Conservation (phyloP, 805 yeast genomes). For the Myxozyma mucilagina region DNA sequence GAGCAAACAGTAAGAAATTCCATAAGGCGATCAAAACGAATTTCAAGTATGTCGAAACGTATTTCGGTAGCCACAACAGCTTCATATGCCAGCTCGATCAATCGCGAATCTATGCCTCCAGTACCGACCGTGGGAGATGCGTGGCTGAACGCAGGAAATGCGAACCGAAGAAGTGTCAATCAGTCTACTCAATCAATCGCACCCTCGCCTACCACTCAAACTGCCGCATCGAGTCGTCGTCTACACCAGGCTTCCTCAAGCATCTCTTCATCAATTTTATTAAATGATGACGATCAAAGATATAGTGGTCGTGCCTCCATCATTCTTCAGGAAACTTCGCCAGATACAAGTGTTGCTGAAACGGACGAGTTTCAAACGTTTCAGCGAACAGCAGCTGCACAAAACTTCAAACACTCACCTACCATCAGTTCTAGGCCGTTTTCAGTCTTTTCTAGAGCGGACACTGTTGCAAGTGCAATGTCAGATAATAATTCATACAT, state of each 20-base stretch:
- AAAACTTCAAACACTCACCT: conserved; percentile 3
- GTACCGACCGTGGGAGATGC: conserved; percentile 51
- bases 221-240: neutral
- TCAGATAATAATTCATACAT: conserved; percentile 31
- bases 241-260: conserved; percentile 1
- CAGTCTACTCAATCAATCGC: neutral
- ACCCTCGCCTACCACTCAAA: neutral
- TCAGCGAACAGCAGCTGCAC: conserved; percentile 2
- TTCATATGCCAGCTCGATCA: conserved; percentile 30
- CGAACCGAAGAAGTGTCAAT: neutral
- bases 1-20: conserved; percentile 82
- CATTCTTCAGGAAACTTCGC: neutral
- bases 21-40: conserved; percentile 70
- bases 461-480: conserved; percentile 14
- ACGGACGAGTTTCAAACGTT: conserved; percentile 1
- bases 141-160: conserved; percentile 41
- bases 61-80: conserved; percentile 39
- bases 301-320: neutral
- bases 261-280: conserved; percentile 1
- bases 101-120: conserved; percentile 27
- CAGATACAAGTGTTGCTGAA: conserved; percentile 2
- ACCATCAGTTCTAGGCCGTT: conserved; percentile 7
- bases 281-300: conserved; percentile 1
- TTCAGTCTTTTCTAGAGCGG: conserved; percentile 12
- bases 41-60: conserved; percentile 46